phyloP scores from a whole-genome alignment of 306 rosid genomes.

The Sechiopsis laciniata region DNA sequence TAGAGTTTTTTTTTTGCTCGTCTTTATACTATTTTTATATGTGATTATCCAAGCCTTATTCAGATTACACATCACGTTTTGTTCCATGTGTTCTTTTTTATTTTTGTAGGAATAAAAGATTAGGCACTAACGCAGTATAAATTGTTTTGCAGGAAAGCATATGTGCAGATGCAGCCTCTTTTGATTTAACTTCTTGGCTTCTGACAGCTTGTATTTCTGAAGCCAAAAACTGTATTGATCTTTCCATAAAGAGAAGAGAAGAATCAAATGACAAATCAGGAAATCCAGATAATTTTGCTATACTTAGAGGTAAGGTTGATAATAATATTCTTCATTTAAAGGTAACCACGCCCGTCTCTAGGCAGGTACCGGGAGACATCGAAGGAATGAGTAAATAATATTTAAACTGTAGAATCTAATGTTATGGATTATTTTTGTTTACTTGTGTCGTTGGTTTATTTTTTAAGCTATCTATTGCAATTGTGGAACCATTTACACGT shows the following conservation, averaged over 20 bases:
- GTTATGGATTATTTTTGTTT: neutral
- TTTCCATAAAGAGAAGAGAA: slow-evolving; percentile 61
- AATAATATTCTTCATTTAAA: too few relatives aligned
- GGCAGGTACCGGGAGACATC: too few relatives aligned
- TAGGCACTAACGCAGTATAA: slow-evolving; percentile 19
- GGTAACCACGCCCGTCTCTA: too few relatives aligned
- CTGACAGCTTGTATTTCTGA: slow-evolving; percentile 78
- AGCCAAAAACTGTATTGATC: slow-evolving; percentile 68
- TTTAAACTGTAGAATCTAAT: neutral
- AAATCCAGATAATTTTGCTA: slow-evolving; percentile 78
- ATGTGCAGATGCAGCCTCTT: slow-evolving; percentile 96
- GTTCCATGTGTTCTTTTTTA: neutral
- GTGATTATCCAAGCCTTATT: neutral
- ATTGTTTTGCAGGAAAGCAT: slow-evolving; percentile 70
- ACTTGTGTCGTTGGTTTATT: neutral
- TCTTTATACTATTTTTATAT: slow-evolving; percentile 17
- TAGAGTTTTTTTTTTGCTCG: slow-evolving; percentile 16
- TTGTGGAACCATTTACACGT: neutral
- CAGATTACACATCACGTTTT: slow-evolving; percentile 4
- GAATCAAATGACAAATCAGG: slow-evolving; percentile 60
- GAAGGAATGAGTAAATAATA: slow-evolving; percentile 18
- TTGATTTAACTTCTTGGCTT: slow-evolving; percentile 87
- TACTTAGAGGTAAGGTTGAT: slow-evolving; percentile 66
- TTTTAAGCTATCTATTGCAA: slow-evolving; percentile 22
- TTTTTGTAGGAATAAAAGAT: slow-evolving; percentile 24